Conservation (phyloP, 768 basidiomycete genomes). For the Rhodotorula taiwanensis region DNA sequence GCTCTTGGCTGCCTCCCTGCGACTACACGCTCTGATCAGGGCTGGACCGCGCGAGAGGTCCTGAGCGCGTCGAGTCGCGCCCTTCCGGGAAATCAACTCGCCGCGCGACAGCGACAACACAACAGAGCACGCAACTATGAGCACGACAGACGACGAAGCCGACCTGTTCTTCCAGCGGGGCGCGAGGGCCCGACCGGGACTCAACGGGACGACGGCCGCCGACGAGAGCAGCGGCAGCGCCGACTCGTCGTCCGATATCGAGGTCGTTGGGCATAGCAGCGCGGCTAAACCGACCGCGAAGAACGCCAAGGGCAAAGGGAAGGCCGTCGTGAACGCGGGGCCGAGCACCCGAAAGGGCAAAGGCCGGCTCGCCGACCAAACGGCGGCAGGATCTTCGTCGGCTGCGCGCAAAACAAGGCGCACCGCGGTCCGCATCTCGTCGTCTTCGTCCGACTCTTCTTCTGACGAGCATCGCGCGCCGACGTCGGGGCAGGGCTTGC, state of each 20-base stretch:
- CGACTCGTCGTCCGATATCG: constrained; percentile 7
- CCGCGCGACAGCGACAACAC: too few relatives aligned
- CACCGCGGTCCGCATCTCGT: not conserved
- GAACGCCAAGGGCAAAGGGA: not conserved
- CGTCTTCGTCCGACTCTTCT: not conserved
- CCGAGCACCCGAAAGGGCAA: not conserved
- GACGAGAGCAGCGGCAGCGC: not conserved
- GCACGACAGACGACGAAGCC: not conserved
- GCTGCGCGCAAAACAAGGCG: too few relatives aligned
- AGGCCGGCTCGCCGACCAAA: too few relatives aligned
- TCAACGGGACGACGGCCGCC: not conserved
- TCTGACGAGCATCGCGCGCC: not conserved
- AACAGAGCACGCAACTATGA: not conserved
- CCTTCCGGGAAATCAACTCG: too few relatives aligned
- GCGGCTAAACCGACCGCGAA: not conserved
- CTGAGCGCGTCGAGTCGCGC: too few relatives aligned
- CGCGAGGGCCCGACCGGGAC: too few relatives aligned
- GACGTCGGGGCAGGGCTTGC: not conserved
- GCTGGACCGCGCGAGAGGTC: too few relatives aligned
- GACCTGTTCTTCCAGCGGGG: constrained; percentile 8
- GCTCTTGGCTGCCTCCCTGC: not conserved
- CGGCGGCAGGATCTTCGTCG: too few relatives aligned
- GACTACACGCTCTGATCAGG: too few relatives aligned
- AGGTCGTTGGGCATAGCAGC: not conserved
- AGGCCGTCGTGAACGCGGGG: not conserved